Evolutionary conservation across 352 stramenopile species (phyloP).

Genomic region (Aphanomyces astaci): DNA sequence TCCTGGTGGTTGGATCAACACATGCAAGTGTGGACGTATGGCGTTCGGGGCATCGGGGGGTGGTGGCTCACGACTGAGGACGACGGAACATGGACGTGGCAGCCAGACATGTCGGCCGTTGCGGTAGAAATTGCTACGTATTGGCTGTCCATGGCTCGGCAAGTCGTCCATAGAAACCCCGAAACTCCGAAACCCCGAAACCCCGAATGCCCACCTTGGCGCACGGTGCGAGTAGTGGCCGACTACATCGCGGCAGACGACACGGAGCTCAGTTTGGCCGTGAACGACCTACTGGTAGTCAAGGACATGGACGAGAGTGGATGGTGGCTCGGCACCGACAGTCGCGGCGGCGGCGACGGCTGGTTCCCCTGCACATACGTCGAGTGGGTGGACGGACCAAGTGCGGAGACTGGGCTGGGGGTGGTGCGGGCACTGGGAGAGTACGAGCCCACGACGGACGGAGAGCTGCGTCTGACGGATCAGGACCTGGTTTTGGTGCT

Average conservation of each 20-base stretch:
- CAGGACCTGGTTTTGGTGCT: constrained; percentile 2
- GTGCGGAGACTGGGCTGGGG: not conserved
- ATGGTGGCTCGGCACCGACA: constrained; percentile 33
- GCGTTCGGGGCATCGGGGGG: not conserved
- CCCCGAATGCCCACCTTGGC: not conserved
- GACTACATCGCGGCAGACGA: constrained; percentile 29
- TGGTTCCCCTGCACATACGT: constrained; percentile 55
- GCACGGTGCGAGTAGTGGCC: constrained; percentile 30
- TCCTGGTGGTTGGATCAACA: constrained; percentile 5
- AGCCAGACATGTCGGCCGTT: not conserved
- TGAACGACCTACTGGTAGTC: constrained; percentile 31
- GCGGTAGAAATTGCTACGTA: constrained; percentile 1
- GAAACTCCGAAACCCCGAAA: not conserved
- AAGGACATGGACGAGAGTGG: constrained; percentile 35
- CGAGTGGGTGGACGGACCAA: constrained; percentile 26
- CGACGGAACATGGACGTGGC: not conserved
- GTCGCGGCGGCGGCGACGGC: constrained; percentile 6
- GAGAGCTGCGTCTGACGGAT: not conserved
- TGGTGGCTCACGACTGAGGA: constrained; percentile 1
- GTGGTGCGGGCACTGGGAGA: not conserved
- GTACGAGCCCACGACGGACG: not conserved
- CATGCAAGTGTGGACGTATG: not conserved
- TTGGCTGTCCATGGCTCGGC: not conserved
- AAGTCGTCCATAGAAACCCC: not conserved
- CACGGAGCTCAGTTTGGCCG: constrained; percentile 30